These are phyloP conservation scores for Apocynum venetum DNA, from an alignment of 257 asterid species.

Conservation along the genomic window DNA sequence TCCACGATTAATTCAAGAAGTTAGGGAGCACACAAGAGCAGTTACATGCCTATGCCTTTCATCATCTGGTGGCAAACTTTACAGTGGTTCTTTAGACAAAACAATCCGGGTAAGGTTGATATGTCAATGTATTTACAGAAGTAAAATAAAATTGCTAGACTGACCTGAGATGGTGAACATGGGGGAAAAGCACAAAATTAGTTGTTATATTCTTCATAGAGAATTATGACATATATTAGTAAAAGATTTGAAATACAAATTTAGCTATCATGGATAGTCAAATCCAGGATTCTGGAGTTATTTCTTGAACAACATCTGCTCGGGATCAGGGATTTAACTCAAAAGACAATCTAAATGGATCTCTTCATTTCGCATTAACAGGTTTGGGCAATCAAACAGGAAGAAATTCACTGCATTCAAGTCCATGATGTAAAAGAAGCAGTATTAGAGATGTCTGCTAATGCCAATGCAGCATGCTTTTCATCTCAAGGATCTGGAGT, in stretches of 20 bases:
- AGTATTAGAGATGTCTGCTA: slow-evolving; percentile 53
- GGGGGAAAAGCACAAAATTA: neutral
- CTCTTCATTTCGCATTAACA: slow-evolving; percentile 12
- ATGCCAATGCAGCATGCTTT: slow-evolving; percentile 49
- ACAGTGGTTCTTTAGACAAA: slow-evolving; percentile 76
- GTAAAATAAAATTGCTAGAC: neutral
- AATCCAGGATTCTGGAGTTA: neutral
- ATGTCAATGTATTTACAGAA: neutral
- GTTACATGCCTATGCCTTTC: slow-evolving; percentile 63
- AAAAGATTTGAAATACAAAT: neutral
- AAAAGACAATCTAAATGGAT: neutral
- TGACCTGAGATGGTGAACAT: neutral
- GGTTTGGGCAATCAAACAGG: slow-evolving; percentile 83
- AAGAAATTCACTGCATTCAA: slow-evolving; percentile 67
- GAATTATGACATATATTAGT: no score
- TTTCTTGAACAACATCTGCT: neutral
- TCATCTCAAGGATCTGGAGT: slow-evolving; percentile 69
- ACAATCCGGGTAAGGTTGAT: slow-evolving; percentile 58
- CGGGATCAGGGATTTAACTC: neutral
- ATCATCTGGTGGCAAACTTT: slow-evolving; percentile 53
- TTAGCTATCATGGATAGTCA: neutral
- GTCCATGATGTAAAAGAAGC: slow-evolving; percentile 77
- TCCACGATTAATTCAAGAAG: slow-evolving; percentile 65
- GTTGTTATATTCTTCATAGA: neutral
- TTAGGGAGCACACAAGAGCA: slow-evolving; percentile 66